Conservation (phyloP, 2,329 filamentous ascomycete species). For the Claviceps quebecensis region DNA sequence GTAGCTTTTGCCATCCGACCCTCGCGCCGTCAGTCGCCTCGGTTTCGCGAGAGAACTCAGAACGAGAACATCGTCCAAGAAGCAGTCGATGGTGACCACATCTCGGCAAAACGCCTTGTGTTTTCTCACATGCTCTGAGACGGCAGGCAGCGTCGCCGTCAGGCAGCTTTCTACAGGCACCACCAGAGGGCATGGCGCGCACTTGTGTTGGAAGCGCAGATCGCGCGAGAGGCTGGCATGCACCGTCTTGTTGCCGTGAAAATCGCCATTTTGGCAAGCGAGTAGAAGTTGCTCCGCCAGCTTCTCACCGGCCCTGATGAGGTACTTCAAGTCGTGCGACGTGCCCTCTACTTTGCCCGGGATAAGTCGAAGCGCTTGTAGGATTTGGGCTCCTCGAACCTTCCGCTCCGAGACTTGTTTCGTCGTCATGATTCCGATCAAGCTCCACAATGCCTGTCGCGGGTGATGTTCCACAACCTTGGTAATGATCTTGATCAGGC, state of each 20-base stretch:
- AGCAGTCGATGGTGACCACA: constrained; percentile 65
- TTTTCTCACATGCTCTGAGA: constrained; percentile 55
- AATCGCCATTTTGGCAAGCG: constrained; percentile 66
- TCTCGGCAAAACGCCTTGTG: constrained; percentile 83
- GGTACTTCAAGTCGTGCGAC: constrained; percentile 47
- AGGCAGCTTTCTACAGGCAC: constrained; percentile 80
- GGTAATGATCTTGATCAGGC: constrained; percentile 65
- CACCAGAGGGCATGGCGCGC: constrained; percentile 70
- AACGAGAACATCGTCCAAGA: constrained; percentile 79
- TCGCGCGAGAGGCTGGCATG: constrained; percentile 62
- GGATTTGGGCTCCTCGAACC: constrained; percentile 35
- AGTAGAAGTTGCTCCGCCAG: constrained; percentile 69
- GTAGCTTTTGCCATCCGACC: constrained; percentile 79
- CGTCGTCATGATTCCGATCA: constrained; percentile 77
- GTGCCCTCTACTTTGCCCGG: constrained; percentile 38
- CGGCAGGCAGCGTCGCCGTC: constrained; percentile 64
- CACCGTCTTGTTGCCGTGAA: constrained; percentile 50
- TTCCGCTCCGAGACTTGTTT: constrained; percentile 54
- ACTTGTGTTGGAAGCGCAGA: constrained; percentile 72
- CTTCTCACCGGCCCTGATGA: constrained; percentile 68
- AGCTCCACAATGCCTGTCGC: constrained; percentile 80
- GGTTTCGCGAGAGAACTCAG: constrained; percentile 86
- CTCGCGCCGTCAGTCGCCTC: constrained; percentile 73
- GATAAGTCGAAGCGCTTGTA: constrained; percentile 33
- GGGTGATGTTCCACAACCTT: constrained; percentile 82